phyloP scores from a whole-genome alignment of 2,329 filamentous ascomycete genomes.

The Chrysoporthe puriensis region DNA sequence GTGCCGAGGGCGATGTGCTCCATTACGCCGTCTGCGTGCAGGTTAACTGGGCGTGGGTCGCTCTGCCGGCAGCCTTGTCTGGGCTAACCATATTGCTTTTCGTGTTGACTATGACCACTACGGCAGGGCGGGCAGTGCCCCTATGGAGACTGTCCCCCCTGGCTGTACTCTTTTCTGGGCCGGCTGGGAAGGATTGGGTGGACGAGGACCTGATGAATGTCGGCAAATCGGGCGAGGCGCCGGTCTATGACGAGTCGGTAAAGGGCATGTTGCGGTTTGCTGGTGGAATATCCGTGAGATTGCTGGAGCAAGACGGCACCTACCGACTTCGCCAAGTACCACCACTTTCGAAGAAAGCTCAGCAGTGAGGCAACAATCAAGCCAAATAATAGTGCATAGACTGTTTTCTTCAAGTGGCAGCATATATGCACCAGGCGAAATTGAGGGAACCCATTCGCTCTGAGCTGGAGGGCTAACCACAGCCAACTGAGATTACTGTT shows the following conservation, averaged over 20 bases:
- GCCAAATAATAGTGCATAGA: not conserved
- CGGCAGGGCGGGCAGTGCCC: constrained; percentile 1
- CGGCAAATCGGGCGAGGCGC: not conserved
- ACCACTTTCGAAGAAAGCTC: not conserved
- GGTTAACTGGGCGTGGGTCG: constrained; percentile 17
- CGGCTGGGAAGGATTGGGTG: constrained; percentile 12
- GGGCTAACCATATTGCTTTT: constrained; percentile 6
- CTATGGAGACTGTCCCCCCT: constrained; percentile 17
- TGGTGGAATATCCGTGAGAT: not conserved
- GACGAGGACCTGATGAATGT: not conserved
- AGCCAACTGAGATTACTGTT: too few relatives aligned
- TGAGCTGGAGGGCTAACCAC: too few relatives aligned
- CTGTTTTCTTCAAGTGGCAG: too few relatives aligned
- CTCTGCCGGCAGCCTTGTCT: constrained; percentile 8
- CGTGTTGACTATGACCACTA: constrained; percentile 1
- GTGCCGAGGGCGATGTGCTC: constrained; percentile 2
- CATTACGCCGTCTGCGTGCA: constrained; percentile 14
- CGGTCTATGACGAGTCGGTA: not conserved
- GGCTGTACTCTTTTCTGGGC: constrained; percentile 10
- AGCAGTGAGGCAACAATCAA: not conserved
- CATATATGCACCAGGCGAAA: too few relatives aligned
- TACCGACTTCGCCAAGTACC: not conserved
- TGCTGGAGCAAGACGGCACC: not conserved
- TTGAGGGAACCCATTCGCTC: too few relatives aligned
- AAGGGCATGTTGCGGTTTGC: not conserved